Percentiles rank a stretch among this genome's conserved stretches.
phyloP scores from a whole-genome alignment of 176 grass and related monocot genomes.

The Stipa capillata region DNA sequence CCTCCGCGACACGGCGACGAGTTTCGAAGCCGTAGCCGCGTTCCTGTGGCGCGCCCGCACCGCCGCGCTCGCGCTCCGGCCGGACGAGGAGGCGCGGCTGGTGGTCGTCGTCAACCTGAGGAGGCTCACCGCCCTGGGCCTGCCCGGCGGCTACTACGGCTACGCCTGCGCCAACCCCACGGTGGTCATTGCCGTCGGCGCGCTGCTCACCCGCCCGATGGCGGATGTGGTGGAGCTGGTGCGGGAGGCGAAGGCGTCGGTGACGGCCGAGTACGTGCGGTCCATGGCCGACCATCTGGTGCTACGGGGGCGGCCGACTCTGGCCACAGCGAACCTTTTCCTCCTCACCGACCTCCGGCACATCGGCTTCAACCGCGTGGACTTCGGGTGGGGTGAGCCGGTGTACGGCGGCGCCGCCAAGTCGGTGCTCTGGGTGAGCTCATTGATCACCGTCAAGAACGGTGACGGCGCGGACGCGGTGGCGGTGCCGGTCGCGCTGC shows the following conservation, averaged over 20 bases:
- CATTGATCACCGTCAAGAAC: not conserved
- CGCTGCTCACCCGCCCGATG: not conserved
- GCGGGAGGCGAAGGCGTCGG: slow-evolving; percentile 2
- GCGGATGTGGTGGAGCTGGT: slow-evolving; percentile 13
- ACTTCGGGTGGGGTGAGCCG: slow-evolving; percentile 31
- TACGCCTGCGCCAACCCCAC: slow-evolving; percentile 3
- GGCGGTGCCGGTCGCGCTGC: slow-evolving; percentile 6
- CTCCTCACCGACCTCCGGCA: slow-evolving; percentile 19
- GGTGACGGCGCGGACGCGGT: not conserved
- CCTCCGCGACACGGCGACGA: not conserved
- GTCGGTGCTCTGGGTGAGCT: not conserved
- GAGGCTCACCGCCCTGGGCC: not conserved
- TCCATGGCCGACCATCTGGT: slow-evolving; percentile 12
- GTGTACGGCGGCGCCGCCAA: slow-evolving; percentile 2
- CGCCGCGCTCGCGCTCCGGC: not conserved
- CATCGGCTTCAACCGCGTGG: slow-evolving; percentile 15
- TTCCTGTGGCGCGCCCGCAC: slow-evolving; percentile 20
- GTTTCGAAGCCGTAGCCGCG: slow-evolving; percentile 19
- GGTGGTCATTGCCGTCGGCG: not conserved
- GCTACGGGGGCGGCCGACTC: not conserved
- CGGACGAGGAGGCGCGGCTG: not conserved
- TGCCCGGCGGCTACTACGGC: slow-evolving; percentile 41
- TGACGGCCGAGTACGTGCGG: slow-evolving; percentile 21
- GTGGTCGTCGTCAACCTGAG: not conserved
- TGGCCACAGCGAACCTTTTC: not conserved